phyloP scores from a whole-genome alignment of 2,329 filamentous ascomycete genomes.

The Plectosphaerella sp. region DNA sequence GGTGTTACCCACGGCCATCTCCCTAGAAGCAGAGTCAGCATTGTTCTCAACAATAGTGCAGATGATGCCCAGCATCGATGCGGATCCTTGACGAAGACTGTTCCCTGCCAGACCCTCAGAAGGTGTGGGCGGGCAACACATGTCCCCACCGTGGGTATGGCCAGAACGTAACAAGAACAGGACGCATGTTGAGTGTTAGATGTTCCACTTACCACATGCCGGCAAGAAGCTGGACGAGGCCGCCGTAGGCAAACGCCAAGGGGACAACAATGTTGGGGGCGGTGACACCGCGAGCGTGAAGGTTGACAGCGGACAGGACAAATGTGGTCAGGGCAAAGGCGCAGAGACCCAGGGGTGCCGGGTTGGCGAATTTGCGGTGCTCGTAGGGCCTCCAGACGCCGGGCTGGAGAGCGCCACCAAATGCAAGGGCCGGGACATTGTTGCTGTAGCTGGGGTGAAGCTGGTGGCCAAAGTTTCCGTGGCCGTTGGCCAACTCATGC shows the following conservation, averaged over 20 bases:
- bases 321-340: slow-evolving; percentile 84
- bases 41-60: background rate
- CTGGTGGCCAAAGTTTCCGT: background rate
- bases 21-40: slow-evolving; percentile 44
- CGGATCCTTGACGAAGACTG: background rate
- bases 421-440: slow-evolving; percentile 35
- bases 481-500: slow-evolving; percentile 9
- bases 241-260: slow-evolving; percentile 70
- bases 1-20: slow-evolving; percentile 84
- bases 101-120: no score
- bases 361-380: slow-evolving; percentile 73
- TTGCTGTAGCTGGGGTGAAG: slow-evolving; percentile 1
- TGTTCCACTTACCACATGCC: slow-evolving; percentile 72
- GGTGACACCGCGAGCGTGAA: slow-evolving; percentile 56
- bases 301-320: slow-evolving; percentile 70
- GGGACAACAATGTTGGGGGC: slow-evolving; percentile 64
- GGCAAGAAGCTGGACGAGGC: slow-evolving; percentile 71
- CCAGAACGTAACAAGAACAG: background rate
- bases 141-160: no score
- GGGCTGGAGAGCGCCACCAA: slow-evolving; percentile 71
- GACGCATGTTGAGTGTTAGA: background rate
- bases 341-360: slow-evolving; percentile 70
- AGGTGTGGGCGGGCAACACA: no score
- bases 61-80: no score
- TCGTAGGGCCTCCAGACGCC: slow-evolving; percentile 59